Conservation (phyloP, 2,329 filamentous ascomycete genomes). For the Didymella segeticola region DNA sequence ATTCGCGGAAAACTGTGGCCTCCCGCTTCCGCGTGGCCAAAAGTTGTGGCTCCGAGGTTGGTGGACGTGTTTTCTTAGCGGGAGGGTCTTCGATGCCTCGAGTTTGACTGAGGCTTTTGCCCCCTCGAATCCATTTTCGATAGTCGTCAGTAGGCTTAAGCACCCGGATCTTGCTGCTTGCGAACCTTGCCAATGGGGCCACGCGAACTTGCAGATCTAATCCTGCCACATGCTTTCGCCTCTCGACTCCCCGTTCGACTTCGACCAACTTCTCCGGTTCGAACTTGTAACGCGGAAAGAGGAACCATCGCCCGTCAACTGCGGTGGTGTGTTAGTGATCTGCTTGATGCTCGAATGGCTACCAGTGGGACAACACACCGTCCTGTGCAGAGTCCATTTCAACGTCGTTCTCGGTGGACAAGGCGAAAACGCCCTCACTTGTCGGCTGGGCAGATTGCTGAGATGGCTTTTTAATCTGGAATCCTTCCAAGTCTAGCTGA, state of each 20-base stretch:
- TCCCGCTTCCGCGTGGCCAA: background rate
- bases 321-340: background rate
- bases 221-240: background rate
- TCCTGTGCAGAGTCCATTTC: background rate
- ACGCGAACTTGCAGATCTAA: background rate
- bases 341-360: background rate
- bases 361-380: background rate
- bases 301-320: constrained; percentile 8
- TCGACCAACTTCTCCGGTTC: background rate
- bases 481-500: background rate
- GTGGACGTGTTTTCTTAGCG: background rate
- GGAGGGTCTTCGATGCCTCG: background rate
- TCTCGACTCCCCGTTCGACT: background rate
- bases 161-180: background rate
- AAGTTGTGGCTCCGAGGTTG: background rate
- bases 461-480: background rate
- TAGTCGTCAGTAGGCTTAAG: background rate
- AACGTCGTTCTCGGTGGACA: background rate
- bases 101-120: background rate
- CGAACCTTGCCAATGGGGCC: background rate
- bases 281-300: constrained; percentile 10
- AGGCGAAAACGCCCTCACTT: too few species aligned
- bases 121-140: background rate
- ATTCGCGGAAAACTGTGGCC: background rate
- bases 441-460: background rate